These are phyloP conservation scores for Thalia dealbata DNA, from an alignment of 176 grass and related monocot genomes.

Conservation along the genomic window DNA sequence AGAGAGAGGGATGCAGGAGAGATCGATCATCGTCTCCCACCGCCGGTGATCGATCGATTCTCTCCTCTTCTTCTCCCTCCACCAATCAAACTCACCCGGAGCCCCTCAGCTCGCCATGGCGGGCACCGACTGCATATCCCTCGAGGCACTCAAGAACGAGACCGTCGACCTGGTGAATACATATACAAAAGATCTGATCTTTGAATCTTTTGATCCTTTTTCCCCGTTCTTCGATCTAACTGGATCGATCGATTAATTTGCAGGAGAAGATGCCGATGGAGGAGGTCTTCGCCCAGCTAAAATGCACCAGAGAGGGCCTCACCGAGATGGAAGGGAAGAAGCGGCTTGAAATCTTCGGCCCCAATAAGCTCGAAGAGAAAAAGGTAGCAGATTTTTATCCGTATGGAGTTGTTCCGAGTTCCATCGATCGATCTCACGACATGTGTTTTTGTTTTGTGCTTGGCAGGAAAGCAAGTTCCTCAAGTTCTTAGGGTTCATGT, in stretches of 20 bases:
- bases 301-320: conserved; percentile 62
- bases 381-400: conserved; percentile 20
- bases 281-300: conserved; percentile 70
- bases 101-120: not conserved
- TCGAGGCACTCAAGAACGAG: conserved; percentile 40
- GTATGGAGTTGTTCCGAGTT: no score
- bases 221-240: not conserved
- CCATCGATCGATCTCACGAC: not conserved
- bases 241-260: not conserved
- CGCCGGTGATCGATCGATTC: no score
- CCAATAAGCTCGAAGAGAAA: conserved; percentile 98
- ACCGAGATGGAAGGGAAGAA: conserved; percentile 38
- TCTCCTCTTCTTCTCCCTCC: not conserved
- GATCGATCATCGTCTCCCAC: no score
- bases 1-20: not conserved
- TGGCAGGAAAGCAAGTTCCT: conserved; percentile 65
- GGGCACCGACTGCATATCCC: conserved; percentile 3
- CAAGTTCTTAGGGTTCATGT: conserved; percentile 96
- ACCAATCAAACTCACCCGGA: not conserved
- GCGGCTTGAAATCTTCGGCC: conserved; percentile 53
- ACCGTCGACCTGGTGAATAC: conserved; percentile 36
- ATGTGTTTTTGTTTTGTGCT: not conserved
- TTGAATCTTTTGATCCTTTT: no score
- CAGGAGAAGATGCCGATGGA: conserved; percentile 58
- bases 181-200: not conserved